Evolutionary conservation across 169 alveolate species (phyloP).

Genomic region (Eimeria maxima): DNA sequence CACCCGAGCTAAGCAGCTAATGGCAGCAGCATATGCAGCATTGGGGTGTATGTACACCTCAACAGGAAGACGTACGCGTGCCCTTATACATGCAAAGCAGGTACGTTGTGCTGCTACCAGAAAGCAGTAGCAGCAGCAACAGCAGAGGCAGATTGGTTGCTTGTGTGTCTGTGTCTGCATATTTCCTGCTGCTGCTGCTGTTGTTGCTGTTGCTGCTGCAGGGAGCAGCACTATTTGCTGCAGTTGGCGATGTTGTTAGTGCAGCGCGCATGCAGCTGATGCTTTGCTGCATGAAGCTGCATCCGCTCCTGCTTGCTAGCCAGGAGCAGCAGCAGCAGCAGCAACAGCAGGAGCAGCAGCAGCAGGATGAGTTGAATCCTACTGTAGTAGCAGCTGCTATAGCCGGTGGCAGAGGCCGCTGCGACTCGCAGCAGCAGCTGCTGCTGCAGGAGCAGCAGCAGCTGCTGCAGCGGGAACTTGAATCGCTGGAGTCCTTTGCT

Average conservation of each 20-base stretch:
- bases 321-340: constrained; percentile 66
- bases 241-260: constrained; percentile 75
- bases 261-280: constrained; percentile 76
- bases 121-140: neutral
- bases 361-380: constrained; percentile 46
- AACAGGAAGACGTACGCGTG: constrained; percentile 74
- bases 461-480: constrained; percentile 54
- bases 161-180: neutral
- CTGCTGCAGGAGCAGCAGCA: constrained; percentile 52
- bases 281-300: constrained; percentile 68
- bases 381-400: constrained; percentile 54
- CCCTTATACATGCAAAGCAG: constrained; percentile 79
- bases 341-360: constrained; percentile 66
- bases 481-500: neutral
- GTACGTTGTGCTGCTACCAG: constrained; percentile 19
- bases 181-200: constrained; percentile 47
- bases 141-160: neutral
- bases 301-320: constrained; percentile 33
- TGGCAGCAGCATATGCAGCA: constrained; percentile 74
- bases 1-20: constrained; percentile 59
- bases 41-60: constrained; percentile 69
- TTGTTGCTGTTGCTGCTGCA: constrained; percentile 71
- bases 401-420: constrained; percentile 62
- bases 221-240: constrained; percentile 78
- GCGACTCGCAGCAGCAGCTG: constrained; percentile 45